Evolutionary conservation across 2,329 filamentous ascomycete species (phyloP).

Genomic region (Lachnellula willkommii): DNA sequence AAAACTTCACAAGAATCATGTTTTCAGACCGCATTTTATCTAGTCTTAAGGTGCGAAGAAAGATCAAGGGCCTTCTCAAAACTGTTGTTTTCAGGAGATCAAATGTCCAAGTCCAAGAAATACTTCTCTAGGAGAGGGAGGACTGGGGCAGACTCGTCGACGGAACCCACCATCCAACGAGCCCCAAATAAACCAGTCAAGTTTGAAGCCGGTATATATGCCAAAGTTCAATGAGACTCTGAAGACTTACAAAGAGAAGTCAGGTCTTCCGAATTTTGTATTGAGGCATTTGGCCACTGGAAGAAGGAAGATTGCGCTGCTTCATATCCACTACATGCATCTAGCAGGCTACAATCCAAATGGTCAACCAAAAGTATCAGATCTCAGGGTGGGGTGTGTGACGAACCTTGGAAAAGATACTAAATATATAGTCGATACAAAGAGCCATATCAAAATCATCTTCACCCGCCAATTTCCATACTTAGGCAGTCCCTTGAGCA

Average conservation of each 20-base stretch:
- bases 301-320: conserved; percentile 5
- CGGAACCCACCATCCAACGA: too few species aligned
- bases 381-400: neutral
- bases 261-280: neutral
- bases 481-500: conserved; percentile 3
- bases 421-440: conserved; percentile 11
- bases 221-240: too few species aligned
- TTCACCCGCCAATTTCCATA: conserved; percentile 12
- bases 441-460: conserved; percentile 10
- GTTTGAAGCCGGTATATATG: neutral
- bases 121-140: too few species aligned
- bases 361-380: neutral
- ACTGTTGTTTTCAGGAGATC: too few species aligned
- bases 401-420: conserved; percentile 3
- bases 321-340: conserved; percentile 14
- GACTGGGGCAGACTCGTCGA: too few species aligned
- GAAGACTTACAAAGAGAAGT: neutral
- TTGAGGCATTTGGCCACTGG: conserved; percentile 6
- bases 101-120: too few species aligned
- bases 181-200: neutral
- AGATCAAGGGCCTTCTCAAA: too few species aligned
- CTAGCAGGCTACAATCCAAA: conserved; percentile 5
- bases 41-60: too few species aligned
- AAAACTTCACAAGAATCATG: too few species aligned
- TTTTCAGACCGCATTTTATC: too few species aligned